Percentiles rank a stretch among this genome's conserved stretches.
phyloP scores from a whole-genome alignment of 805 yeast species.

The Peterozyma toletana region DNA sequence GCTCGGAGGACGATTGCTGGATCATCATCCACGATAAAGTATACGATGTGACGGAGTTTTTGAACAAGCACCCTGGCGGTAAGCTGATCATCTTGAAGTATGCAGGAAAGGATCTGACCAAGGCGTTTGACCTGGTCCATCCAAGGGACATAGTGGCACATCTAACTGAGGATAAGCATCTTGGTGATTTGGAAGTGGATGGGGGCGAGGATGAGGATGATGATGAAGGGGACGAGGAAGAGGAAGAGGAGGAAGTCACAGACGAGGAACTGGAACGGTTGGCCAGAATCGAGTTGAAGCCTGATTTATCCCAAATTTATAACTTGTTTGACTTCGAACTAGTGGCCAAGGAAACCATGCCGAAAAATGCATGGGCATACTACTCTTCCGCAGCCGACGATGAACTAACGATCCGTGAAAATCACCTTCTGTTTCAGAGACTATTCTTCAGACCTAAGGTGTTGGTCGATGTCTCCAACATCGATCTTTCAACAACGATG shows the following conservation, averaged over 20 bases:
- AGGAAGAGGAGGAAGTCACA: constrained; percentile 23
- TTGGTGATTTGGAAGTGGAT: constrained; percentile 5
- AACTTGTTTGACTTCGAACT: constrained; percentile 83
- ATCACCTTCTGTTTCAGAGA: constrained; percentile 83
- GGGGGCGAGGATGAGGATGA: constrained; percentile 9
- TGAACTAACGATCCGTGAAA: constrained; percentile 83
- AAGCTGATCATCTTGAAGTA: constrained; percentile 29
- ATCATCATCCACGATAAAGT: constrained; percentile 73
- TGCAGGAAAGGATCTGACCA: constrained; percentile 46
- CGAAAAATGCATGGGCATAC: constrained; percentile 85
- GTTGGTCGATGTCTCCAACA: constrained; percentile 69
- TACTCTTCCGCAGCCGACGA: constrained; percentile 91
- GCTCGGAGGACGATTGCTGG: constrained; percentile 66
- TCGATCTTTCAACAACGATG: constrained; percentile 67
- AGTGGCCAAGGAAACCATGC: constrained; percentile 73
- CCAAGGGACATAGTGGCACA: constrained; percentile 9
- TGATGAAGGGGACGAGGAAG: constrained; percentile 27
- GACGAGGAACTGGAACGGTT: constrained; percentile 36
- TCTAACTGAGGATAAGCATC: constrained; percentile 6
- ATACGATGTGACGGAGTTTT: constrained; percentile 65
- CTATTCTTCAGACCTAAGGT: constrained; percentile 82
- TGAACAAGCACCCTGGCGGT: constrained; percentile 48
- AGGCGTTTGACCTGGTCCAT: constrained; percentile 12
- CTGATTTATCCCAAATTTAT: constrained; percentile 61
- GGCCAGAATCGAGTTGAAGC: constrained; percentile 42